A percentile compares a stretch with the other conserved stretches of the same genome.
Evolutionary conservation across 331 rosid genomes (phyloP).

Genomic region (Pyrus hybrid): DNA sequence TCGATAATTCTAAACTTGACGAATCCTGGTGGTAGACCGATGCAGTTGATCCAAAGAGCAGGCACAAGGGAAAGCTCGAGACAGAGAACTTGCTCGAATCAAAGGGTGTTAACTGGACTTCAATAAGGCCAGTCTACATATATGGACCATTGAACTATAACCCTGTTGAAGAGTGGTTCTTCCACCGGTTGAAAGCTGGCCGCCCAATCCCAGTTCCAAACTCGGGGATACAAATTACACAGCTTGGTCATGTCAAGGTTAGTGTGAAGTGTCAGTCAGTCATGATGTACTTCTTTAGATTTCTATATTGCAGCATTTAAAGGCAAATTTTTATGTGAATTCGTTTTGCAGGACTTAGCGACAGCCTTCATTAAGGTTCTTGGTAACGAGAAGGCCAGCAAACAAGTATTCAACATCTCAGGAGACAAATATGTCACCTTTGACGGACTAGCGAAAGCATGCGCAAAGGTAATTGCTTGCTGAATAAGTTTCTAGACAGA

Average conservation of each 20-base stretch:
- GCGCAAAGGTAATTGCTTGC: slow-evolving; percentile 66
- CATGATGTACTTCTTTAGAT: neutral
- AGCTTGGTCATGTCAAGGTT: slow-evolving; percentile 95
- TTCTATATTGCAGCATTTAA: neutral
- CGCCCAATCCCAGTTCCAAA: slow-evolving; percentile 89
- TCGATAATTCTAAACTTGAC: neutral
- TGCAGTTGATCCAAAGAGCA: slow-evolving; percentile 93
- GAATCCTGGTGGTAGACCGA: slow-evolving; percentile 41
- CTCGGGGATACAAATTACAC: slow-evolving; percentile 80
- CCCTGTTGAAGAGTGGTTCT: slow-evolving; percentile 99
- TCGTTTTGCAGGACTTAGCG: slow-evolving; percentile 74
- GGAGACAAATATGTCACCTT: slow-evolving; percentile 89
- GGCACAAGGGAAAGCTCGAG: slow-evolving; percentile 99
- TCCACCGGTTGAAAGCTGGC: slow-evolving; percentile 94
- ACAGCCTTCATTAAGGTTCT: slow-evolving; percentile 70
- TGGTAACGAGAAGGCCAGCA: slow-evolving; percentile 83
- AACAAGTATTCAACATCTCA: slow-evolving; percentile 84
- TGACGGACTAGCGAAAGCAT: slow-evolving; percentile 90
- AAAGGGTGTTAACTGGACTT: slow-evolving; percentile 85
- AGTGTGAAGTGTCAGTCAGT: neutral
- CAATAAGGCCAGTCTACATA: slow-evolving; percentile 94
- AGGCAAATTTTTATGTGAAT: neutral
- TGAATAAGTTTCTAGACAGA: neutral
- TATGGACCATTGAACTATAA: slow-evolving; percentile 95
- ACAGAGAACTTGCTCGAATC: slow-evolving; percentile 71